Evolutionary conservation across 306 rosid genomes (phyloP).

Genomic region (Inga laurina): DNA sequence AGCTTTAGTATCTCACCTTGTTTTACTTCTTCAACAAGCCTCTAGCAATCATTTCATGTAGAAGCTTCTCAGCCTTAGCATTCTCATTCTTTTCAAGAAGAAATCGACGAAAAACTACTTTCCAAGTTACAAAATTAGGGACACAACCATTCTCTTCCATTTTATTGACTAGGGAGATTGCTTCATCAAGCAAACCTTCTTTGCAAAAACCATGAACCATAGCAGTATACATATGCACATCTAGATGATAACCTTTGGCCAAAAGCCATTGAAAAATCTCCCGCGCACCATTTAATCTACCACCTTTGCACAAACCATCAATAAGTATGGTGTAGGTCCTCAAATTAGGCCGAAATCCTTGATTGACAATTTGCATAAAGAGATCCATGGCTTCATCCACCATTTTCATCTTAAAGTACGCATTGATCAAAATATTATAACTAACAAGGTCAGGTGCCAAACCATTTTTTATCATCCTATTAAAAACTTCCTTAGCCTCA

Average conservation of each 20-base stretch:
- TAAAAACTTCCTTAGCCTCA: background rate
- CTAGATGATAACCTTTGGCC: background rate
- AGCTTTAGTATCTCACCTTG: background rate
- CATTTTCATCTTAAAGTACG: too few species aligned
- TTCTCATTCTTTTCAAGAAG: background rate
- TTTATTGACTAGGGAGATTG: background rate
- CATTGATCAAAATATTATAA: too few species aligned
- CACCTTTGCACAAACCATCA: background rate
- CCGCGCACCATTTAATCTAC: background rate
- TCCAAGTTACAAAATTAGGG: background rate
- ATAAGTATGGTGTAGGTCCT: background rate
- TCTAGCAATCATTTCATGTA: background rate
- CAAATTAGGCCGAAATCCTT: background rate
- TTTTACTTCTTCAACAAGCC: background rate
- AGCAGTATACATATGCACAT: too few species aligned
- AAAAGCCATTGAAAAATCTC: background rate
- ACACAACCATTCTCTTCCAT: background rate
- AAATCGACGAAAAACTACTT: background rate
- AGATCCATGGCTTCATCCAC: too few species aligned
- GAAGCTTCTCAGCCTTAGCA: background rate
- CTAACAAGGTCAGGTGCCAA: too few species aligned
- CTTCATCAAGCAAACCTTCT: background rate
- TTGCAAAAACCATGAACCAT: background rate
- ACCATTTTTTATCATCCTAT: too few species aligned
- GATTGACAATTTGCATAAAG: background rate